Base-by-base conservation (phyloP, 352 stramenopile species). In the Phytopythium cucurbitacearum region DNA sequence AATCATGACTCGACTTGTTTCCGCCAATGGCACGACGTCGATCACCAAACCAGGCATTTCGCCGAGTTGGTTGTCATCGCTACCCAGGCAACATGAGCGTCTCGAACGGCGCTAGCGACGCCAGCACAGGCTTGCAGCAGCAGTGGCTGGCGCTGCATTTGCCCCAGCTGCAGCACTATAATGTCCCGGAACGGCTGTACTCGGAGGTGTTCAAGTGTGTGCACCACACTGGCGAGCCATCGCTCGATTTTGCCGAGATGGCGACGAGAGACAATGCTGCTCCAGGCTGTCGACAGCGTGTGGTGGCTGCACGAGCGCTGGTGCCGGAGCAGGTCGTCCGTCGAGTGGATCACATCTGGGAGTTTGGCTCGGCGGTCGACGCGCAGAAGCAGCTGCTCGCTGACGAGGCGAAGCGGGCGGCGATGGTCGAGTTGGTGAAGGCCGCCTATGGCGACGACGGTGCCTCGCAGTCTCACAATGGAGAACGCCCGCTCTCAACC, bases 141-240 rank as follows among this genome's bases (percentile, higher is more conserved):
- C 43, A 67, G 15, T 79, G 69, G 69, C 45, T 80, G 6, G 45
- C 48, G 53, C 58, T 66, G 42, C 73, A 84, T 48, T 49, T 65
- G 35, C 58, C 70, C 39, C 73, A 80, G 52, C 52, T 84, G 4
- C 36, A 52, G 44, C 69, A 84, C 51, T 84, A 75, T 42, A 42
- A 47, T 2, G 73, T 67, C 11, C 73, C 73, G 4, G 11, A 42
- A 2, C 54, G 69, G 46, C 63, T 84, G 1, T 46, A 79, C 16
- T 48, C 62, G 1, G 50, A 65, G 3, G 59, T 79, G 8, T 72
- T 65, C 44, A 53, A 78, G 32, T 73, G 69, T 36, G 39, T 76
- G 15, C 54, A 65, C 43, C 49, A 53, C n/a, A 55, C 40, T 1
- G 54, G 64, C 0, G 58, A 40, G 4, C 42, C 62, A 36, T 63